Evolutionary conservation across 352 stramenopile genomes (phyloP), one percentile per base, ranked within the genome.

Genomic region (Discostella stelligera): DNA sequence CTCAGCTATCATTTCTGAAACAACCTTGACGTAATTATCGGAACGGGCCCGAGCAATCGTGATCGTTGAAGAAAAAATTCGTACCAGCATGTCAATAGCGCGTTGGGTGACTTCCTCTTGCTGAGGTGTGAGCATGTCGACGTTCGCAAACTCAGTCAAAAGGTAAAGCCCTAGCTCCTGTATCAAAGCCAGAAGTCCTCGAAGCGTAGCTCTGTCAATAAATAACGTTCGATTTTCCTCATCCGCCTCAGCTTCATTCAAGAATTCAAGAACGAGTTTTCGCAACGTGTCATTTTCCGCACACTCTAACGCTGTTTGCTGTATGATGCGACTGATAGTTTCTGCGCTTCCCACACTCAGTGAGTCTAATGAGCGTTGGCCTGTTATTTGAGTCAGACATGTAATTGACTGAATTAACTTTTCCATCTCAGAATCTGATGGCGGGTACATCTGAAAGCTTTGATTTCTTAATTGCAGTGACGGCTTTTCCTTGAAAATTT

Each of bases 131-230:
- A 77, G 30, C 48, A 69, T 66, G 58, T 78, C 67, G 14, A 71
- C 64, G 62, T 59, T 60, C 41, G 54, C 63, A 32, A 77, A 65
- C 25, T 68, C 59, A 53, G 61, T 53, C 16, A 59, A 52, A 14
- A 87, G 59, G 53, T 71, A 83, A 18, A 69, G 65, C 21, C 59
- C 61, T 27, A 88, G 76, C 25, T 58, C 62, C 23, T 73, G 55
- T 16, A 91, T 56, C 25, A 60, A 65, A 54, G 44, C 55, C 71
- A 83, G 77, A 5, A 85, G 64, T 4, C 82, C 82, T 52, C 44
- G 59, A 32, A 89, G 71, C 49, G 81, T 90, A 50, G 72, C 82
- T 56, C 86, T 64, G 41, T 89, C 74, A 32, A 88, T 74, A 55
- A 90, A 71, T 27, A 55, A 74, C 25, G 67, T 71, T 66, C 69